phyloP scores from a whole-genome alignment of 2,329 filamentous ascomycete species.

The Escovopsis sp. region DNA sequence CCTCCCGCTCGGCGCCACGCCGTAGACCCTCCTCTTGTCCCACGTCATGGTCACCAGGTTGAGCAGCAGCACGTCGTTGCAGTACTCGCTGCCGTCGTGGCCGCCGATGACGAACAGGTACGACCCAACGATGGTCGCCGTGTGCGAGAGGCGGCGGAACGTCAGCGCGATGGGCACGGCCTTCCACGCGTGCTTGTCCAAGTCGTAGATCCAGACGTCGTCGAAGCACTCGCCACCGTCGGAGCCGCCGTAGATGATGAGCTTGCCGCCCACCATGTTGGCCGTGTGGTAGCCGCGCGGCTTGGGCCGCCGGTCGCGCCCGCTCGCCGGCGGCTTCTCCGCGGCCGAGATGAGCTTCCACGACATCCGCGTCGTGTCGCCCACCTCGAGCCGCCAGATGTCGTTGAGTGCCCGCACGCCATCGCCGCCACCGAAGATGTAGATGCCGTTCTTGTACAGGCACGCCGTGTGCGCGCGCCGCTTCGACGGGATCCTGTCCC shows the following conservation, averaged over 20 bases:
- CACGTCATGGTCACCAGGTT: constrained; percentile 63
- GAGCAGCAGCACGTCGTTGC: constrained; percentile 51
- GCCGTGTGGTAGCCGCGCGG: constrained; percentile 57
- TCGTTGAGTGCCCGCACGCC: constrained; percentile 57
- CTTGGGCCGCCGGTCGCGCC: constrained; percentile 36
- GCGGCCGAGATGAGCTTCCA: constrained; percentile 49
- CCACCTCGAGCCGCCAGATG: constrained; percentile 57
- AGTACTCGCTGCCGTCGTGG: constrained; percentile 56
- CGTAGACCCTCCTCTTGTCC: constrained; percentile 52
- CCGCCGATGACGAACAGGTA: constrained; percentile 58
- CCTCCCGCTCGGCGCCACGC: constrained; percentile 44
- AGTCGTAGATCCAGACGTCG: constrained; percentile 60
- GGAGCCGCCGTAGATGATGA: constrained; percentile 56
- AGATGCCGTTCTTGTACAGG: constrained; percentile 55
- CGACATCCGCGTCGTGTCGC: constrained; percentile 50
- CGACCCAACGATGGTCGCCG: constrained; percentile 53
- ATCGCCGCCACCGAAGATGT: constrained; percentile 58
- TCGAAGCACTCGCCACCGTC: constrained; percentile 59
- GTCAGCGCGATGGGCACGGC: constrained; percentile 42
- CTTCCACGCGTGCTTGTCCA: constrained; percentile 46
- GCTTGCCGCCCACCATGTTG: constrained; percentile 58
- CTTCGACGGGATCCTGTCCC: constrained; percentile 43
- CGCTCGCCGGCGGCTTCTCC: constrained; percentile 12
- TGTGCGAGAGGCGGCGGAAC: constrained; percentile 52
- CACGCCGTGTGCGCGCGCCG: constrained; percentile 57